A percentile compares a stretch with the other conserved stretches of the same genome.
Evolutionary conservation across 108 stramenopile species (phyloP).

Genomic region (Cyclotella atomus): DNA sequence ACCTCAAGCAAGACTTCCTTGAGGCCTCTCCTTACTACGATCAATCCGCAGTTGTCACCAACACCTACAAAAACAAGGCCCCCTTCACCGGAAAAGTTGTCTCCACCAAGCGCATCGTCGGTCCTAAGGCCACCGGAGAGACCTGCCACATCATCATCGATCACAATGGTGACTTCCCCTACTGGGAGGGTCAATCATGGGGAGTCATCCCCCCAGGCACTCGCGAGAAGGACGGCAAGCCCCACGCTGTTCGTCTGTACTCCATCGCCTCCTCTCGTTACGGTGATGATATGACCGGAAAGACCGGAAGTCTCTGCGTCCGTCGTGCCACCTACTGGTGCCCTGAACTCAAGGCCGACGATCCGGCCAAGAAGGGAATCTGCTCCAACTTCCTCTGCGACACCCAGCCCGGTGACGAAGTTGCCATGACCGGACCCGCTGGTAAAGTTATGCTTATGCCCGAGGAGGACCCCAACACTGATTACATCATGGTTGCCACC

Average conservation of each 20-base stretch:
- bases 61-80: constrained; percentile 97
- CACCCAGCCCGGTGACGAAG: constrained; percentile 88
- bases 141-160: constrained; percentile 99
- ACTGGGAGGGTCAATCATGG: constrained; percentile 99
- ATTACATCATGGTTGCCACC: constrained; percentile 98
- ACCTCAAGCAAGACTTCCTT: constrained; percentile 93
- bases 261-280: constrained; percentile 98
- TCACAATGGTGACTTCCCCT: constrained; percentile 97
- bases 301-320: constrained; percentile 95
- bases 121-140: constrained; percentile 95
- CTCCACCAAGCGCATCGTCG: constrained; percentile 96
- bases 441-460: constrained; percentile 99
- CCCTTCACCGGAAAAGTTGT: constrained; percentile 97
- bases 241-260: constrained; percentile 95
- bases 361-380: constrained; percentile 98
- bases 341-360: constrained; percentile 94
- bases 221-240: constrained; percentile 96
- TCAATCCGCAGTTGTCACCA: constrained; percentile 90
- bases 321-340: constrained; percentile 96
- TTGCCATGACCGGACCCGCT: constrained; percentile 93
- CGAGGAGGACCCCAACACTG: constrained; percentile 91
- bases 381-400: constrained; percentile 99
- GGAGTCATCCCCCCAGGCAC: constrained; percentile 95
- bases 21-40: constrained; percentile 96
- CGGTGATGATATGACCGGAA: constrained; percentile 98